Percentiles rank a stretch among this genome's conserved stretches.
Conservation (phyloP, 116 monocot genomes). For the Dioscorea cayenensis region DNA sequence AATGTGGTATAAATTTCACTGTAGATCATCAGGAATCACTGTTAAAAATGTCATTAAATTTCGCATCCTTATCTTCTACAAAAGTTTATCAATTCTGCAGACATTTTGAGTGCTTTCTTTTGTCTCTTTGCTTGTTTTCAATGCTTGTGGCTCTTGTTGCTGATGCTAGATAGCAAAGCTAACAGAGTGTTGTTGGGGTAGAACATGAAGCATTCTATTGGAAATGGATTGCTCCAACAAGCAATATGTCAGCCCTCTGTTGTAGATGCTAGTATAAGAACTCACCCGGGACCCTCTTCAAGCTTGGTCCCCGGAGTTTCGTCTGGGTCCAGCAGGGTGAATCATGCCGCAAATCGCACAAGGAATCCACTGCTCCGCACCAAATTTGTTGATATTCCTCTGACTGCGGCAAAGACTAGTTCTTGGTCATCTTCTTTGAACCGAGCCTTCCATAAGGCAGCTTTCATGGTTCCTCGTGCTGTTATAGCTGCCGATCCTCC, state of each 20-base stretch:
- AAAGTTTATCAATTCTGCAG: too few species aligned
- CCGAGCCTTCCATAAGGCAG: background rate
- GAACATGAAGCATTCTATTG: slow-evolving; percentile 33
- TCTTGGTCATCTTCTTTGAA: background rate
- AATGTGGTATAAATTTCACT: too few species aligned
- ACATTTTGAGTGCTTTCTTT: too few species aligned
- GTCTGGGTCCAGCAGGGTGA: slow-evolving; percentile 4
- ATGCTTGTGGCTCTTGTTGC: background rate
- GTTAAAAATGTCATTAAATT: too few species aligned
- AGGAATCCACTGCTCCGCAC: slow-evolving; percentile 19
- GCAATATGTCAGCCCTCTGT: slow-evolving; percentile 8
- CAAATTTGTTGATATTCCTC: slow-evolving; percentile 31
- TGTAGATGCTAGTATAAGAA: slow-evolving; percentile 15
- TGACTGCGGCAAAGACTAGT: slow-evolving; percentile 7
- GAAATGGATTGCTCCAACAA: slow-evolving; percentile 22
- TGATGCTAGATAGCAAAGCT: background rate
- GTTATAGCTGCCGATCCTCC: slow-evolving; percentile 54
- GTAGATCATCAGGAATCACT: too few species aligned
- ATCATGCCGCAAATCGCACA: background rate
- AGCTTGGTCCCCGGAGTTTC: slow-evolving; percentile 8
- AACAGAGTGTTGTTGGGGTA: background rate
- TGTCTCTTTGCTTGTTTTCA: background rate
- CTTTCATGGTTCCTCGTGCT: slow-evolving; percentile 28
- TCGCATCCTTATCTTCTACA: too few species aligned
- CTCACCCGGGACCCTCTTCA: slow-evolving; percentile 7